Evolutionary conservation across 257 asterid species (phyloP).

Genomic region (Solanum pennellii): DNA sequence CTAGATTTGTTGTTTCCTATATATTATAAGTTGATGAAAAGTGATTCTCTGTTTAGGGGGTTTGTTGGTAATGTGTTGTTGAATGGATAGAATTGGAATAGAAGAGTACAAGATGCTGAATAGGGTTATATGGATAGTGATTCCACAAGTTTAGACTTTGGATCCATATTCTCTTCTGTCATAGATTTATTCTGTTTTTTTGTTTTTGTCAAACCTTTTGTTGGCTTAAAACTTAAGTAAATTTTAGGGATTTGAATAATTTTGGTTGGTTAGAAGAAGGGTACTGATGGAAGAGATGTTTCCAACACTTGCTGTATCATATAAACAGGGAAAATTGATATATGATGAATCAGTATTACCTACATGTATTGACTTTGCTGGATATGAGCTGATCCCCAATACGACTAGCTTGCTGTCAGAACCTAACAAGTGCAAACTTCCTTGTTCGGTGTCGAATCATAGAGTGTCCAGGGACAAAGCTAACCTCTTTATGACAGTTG

Average conservation of each 20-base stretch:
- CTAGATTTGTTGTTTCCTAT: background rate
- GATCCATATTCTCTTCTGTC: slow-evolving; percentile 23
- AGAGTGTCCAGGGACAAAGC: slow-evolving; percentile 23
- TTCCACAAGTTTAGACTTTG: slow-evolving; percentile 21
- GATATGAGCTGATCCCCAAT: slow-evolving; percentile 35
- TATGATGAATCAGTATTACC: slow-evolving; percentile 35
- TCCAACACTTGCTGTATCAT: slow-evolving; percentile 27
- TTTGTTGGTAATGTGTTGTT: background rate
- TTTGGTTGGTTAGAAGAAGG: background rate
- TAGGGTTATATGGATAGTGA: slow-evolving; percentile 20
- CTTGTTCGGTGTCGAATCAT: slow-evolving; percentile 21
- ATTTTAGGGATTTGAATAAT: background rate
- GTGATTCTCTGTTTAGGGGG: background rate
- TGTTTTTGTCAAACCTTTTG: background rate
- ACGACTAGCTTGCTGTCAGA: slow-evolving; percentile 14
- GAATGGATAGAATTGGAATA: slow-evolving; percentile 18
- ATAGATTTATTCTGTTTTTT: background rate
- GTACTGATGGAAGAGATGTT: slow-evolving; percentile 25
- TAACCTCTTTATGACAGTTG: slow-evolving; percentile 10
- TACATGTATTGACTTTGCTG: slow-evolving; percentile 29
- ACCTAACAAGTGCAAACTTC: slow-evolving; percentile 36
- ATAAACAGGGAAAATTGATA: slow-evolving; percentile 33
- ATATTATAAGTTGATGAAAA: background rate
- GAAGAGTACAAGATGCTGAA: slow-evolving; percentile 18
- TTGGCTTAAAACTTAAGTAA: background rate